Percentiles rank a stretch among this genome's conserved stretches.
Conservation (phyloP, 2,329 filamentous ascomycete genomes). For the Xylariomycetidae sp. region DNA sequence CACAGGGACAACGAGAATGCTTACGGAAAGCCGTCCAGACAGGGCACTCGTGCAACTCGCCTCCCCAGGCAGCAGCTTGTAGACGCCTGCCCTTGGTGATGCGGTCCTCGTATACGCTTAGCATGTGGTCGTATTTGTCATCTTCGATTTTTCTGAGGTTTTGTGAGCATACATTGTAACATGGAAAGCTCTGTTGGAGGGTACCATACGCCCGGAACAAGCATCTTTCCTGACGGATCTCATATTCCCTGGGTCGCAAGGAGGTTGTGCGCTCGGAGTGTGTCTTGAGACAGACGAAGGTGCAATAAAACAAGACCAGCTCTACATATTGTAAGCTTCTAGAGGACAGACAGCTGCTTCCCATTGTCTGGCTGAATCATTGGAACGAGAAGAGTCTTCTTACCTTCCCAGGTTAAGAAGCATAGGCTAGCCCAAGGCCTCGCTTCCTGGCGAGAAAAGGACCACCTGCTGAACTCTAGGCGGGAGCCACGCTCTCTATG, state of each 20-base stretch:
- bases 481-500: slow-evolving; percentile 38
- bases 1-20: slow-evolving; percentile 14
- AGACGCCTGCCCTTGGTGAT: slow-evolving; percentile 45
- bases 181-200: too few relatives aligned
- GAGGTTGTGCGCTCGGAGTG: slow-evolving; percentile 39
- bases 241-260: slow-evolving; percentile 40
- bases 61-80: slow-evolving; percentile 51
- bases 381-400: slow-evolving; percentile 15
- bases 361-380: too few relatives aligned
- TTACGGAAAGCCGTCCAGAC: slow-evolving; percentile 60
- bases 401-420: slow-evolving; percentile 58
- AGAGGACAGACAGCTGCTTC: too few relatives aligned
- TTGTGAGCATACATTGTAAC: slow-evolving; percentile 2
- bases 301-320: slow-evolving; percentile 53
- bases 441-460: slow-evolving; percentile 31
- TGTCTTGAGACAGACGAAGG: slow-evolving; percentile 51
- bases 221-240: slow-evolving; percentile 40
- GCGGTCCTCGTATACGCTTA: slow-evolving; percentile 48
- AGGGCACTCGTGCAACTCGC: slow-evolving; percentile 47
- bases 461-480: slow-evolving; percentile 49
- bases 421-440: slow-evolving; percentile 50
- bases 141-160: slow-evolving; percentile 48
- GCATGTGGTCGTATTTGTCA: slow-evolving; percentile 45
- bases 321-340: too few relatives aligned
- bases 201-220: slow-evolving; percentile 55